phyloP scores from a whole-genome alignment of 179 eudicot species.

The Vitellaria paradoxa region DNA sequence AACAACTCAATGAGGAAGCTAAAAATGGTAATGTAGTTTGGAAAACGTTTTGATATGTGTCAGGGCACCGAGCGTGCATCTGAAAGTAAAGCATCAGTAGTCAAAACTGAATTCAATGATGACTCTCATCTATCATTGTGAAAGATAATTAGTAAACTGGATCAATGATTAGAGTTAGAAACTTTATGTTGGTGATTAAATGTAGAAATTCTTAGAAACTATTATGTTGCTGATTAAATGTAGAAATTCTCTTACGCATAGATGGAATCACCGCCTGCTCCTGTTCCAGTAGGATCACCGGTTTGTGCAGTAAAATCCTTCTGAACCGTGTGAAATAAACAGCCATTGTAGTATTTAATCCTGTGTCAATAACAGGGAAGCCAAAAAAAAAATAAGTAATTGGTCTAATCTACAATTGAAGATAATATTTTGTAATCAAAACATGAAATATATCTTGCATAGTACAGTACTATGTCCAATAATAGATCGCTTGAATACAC shows the following conservation, averaged over 20 bases:
- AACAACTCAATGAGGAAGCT: slow-evolving; percentile 6
- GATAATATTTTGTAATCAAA: background rate
- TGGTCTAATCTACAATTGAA: background rate
- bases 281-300: slow-evolving; percentile 91
- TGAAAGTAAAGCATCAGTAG: background rate
- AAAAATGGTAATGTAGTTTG: background rate
- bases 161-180: slow-evolving; percentile 3
- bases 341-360: slow-evolving; percentile 93
- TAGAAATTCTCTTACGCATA: slow-evolving; percentile 57
- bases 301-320: slow-evolving; percentile 98
- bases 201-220: no score
- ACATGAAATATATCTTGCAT: background rate
- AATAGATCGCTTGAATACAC: background rate
- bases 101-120: background rate
- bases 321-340: slow-evolving; percentile 84
- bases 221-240: background rate
- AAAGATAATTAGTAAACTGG: background rate
- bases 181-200: background rate
- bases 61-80: background rate
- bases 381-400: background rate
- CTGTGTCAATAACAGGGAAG: slow-evolving; percentile 36
- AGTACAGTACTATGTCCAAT: background rate
- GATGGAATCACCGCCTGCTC: slow-evolving; percentile 83
- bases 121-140: background rate
- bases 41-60: background rate